A percentile compares a stretch with the other conserved stretches of the same genome.
These are phyloP conservation scores for Cokeromyces recurvatus DNA, from an alignment of 371 early-diverging fungal species.

Conservation along the genomic window DNA sequence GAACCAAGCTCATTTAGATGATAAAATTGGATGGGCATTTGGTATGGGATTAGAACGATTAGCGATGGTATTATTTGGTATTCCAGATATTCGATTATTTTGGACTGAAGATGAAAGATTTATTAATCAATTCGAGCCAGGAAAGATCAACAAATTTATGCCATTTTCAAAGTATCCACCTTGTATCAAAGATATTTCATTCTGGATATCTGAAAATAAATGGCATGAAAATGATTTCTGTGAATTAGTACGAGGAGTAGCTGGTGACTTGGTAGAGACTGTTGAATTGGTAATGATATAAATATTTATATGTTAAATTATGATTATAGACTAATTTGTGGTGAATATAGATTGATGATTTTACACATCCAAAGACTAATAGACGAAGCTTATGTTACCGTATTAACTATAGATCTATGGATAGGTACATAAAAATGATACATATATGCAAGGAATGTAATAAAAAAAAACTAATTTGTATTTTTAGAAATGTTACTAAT, in stretches of 20 bases:
- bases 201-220: slow-evolving; percentile 68
- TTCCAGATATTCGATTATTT: slow-evolving; percentile 96
- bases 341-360: slow-evolving; percentile 73
- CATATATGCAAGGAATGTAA: background rate
- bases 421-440: slow-evolving; percentile 55
- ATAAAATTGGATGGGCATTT: slow-evolving; percentile 94
- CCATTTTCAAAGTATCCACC: slow-evolving; percentile 82
- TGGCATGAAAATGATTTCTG: slow-evolving; percentile 93
- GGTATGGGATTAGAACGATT: slow-evolving; percentile 96
- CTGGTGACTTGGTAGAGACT: slow-evolving; percentile 90
- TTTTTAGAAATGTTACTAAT: slow-evolving; percentile 79
- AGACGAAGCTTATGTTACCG: slow-evolving; percentile 84
- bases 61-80: slow-evolving; percentile 93
- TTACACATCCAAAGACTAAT: slow-evolving; percentile 81
- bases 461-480: background rate
- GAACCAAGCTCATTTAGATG: slow-evolving; percentile 58
- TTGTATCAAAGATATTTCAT: slow-evolving; percentile 93
- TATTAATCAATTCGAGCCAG: slow-evolving; percentile 75
- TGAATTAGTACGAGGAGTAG: slow-evolving; percentile 88
- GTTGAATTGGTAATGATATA: slow-evolving; percentile 65
- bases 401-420: slow-evolving; percentile 91
- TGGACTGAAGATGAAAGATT: slow-evolving; percentile 94
- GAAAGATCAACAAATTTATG: slow-evolving; percentile 64
- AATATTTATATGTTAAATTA: background rate
- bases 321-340: background rate